These are phyloP conservation scores for Botrytis porri DNA, from an alignment of 2,329 filamentous ascomycete genomes.

Conservation along the genomic window DNA sequence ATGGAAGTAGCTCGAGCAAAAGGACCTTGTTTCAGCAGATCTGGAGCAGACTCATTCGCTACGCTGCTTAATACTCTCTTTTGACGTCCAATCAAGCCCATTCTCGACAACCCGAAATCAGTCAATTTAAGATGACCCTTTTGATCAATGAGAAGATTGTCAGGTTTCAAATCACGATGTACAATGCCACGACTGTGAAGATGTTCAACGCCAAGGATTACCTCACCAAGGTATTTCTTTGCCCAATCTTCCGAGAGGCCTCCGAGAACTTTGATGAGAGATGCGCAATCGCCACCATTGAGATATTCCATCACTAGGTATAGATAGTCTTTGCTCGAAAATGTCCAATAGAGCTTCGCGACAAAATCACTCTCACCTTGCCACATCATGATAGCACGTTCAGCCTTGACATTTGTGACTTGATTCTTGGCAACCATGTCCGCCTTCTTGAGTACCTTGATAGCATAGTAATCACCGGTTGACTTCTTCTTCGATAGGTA, in stretches of 20 bases:
- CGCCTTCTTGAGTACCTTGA: conserved; percentile 98
- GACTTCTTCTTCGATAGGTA: conserved; percentile 98
- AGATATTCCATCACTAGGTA: conserved; percentile 99
- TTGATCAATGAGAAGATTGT: conserved; percentile 95
- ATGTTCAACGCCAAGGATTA: conserved; percentile 95
- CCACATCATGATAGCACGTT: conserved; percentile 99
- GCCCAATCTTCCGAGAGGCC: conserved; percentile 96
- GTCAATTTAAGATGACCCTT: conserved; percentile 96
- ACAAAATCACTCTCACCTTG: conserved; percentile 99
- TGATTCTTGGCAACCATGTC: conserved; percentile 99
- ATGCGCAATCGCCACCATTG: conserved; percentile 95
- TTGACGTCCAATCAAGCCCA: conserved; percentile 94
- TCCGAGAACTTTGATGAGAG: conserved; percentile 89
- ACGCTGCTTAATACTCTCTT: conserved; percentile 83
- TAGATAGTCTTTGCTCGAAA: conserved; percentile 97
- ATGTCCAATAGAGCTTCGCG: conserved; percentile 98
- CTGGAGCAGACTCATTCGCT: conserved; percentile 79
- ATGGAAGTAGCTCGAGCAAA: conserved; percentile 84
- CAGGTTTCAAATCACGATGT: conserved; percentile 93
- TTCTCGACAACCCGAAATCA: conserved; percentile 93
- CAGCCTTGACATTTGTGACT: conserved; percentile 97
- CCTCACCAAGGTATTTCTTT: conserved; percentile 94
- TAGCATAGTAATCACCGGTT: conserved; percentile 96
- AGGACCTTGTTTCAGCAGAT: conserved; percentile 86
- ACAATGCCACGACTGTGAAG: conserved; percentile 92